Base-by-base conservation (phyloP, 2,329 filamentous ascomycete genomes). In the Plectosphaerella sp. region DNA sequence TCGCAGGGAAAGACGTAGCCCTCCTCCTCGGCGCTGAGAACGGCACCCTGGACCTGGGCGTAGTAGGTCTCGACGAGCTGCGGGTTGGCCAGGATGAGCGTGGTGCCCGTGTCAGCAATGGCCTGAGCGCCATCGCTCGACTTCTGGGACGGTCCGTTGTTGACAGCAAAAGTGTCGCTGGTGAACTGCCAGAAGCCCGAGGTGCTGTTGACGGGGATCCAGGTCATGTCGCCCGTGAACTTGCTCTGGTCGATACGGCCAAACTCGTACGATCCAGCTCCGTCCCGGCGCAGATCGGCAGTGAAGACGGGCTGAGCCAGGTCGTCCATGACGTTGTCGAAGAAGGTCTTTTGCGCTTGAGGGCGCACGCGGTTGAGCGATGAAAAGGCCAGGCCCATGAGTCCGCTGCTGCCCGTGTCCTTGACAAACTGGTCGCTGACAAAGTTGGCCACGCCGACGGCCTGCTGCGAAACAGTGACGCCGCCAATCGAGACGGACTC, bases 141-240 rank as follows among this genome's bases (percentile, higher is more conserved):
- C 22, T 61, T 59, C 61, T 77, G 70, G 3, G 69, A 43, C 2
- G 63, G 36, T 10, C 67, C 71, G 39, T 64, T 65, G 14, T 75
- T 79, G 51, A 90, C 73, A 16, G 72, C 70, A 62, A 85, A 88
- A 45, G 72, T 71, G 22, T 73, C 72, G 6, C 80, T 82, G 14
- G 74, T 62, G 62, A 89, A 82, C 62, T 86, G 74, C 88, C 88
- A 91, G 73, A 86, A 90, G 9, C 87, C 88, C 33, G 74, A 69
- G 11, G 74, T 75, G 16, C 74, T 76, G 63, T 89, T 80, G 55
- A 90, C 75, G 10, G 78, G 72, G 18, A 84, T 74, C 64, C 84
- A 89, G 20, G 75, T 68, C 60, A 92, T 77, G 4, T 76, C 61
- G 35, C 87, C 88, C 2, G 66, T 73, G 66, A 87, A 88, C 60